phyloP scores from a whole-genome alignment of 371 early-diverging fungal species.

The Actinomucor elegans region DNA sequence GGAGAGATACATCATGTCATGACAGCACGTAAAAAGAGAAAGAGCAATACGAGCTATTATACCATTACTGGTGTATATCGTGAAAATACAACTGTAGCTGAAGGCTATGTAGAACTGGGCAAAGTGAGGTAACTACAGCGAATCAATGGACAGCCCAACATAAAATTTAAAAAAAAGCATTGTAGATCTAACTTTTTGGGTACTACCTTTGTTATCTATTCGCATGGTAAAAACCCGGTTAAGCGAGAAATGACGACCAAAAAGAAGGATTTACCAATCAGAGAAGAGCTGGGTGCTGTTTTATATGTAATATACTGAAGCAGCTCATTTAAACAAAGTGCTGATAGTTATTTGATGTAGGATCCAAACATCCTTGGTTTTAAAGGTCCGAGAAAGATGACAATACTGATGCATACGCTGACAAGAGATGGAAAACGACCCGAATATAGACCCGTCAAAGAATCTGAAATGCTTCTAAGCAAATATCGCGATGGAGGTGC shows the following conservation, averaged over 20 bases:
- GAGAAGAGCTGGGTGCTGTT: constrained; percentile 80
- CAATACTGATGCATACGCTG: constrained; percentile 77
- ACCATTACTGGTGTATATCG: constrained; percentile 56
- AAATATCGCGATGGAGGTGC: constrained; percentile 62
- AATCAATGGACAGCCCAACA: too few relatives aligned
- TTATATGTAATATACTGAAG: constrained; percentile 61
- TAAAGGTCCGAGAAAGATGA: constrained; percentile 94
- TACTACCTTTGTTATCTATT: constrained; percentile 79
- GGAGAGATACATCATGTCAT: constrained; percentile 52
- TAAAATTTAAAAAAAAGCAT: too few relatives aligned
- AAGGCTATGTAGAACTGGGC: constrained; percentile 44
- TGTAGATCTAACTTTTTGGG: constrained; percentile 83
- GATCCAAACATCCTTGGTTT: constrained; percentile 89
- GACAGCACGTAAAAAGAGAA: constrained; percentile 71
- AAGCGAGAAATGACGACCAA: constrained; percentile 32
- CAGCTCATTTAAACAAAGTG: neutral
- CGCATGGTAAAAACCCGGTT: constrained; percentile 63
- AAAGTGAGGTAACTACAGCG: constrained; percentile 67
- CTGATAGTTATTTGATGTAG: constrained; percentile 35
- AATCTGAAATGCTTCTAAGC: constrained; percentile 65
- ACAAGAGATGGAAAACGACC: constrained; percentile 64
- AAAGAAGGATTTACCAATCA: constrained; percentile 43
- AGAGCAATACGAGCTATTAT: constrained; percentile 72
- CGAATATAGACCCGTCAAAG: constrained; percentile 60
- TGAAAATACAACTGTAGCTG: constrained; percentile 13